Evolutionary conservation across 305 asterid species (phyloP).

Genomic region (Caryopteris hybrid): DNA sequence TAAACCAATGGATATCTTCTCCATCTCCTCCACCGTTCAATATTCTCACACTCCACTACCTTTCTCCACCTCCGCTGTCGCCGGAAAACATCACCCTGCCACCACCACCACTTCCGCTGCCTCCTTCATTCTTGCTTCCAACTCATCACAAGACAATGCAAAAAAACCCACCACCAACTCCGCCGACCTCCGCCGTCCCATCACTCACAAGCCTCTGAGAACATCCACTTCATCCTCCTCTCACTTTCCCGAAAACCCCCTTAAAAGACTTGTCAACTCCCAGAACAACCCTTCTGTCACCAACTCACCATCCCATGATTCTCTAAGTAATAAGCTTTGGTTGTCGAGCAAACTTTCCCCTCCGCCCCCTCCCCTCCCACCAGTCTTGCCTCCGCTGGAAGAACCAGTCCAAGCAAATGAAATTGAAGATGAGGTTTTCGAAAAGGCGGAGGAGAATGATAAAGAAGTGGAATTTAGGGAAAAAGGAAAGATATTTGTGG

Average conservation of each 20-base stretch:
- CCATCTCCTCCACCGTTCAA: conserved; percentile 49
- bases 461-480: conserved; percentile 52
- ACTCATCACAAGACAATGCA: conserved; percentile 29
- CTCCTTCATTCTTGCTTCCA: conserved; percentile 21
- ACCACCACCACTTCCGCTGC: conserved; percentile 24
- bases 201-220: conserved; percentile 39
- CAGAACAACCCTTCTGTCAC: conserved; percentile 14
- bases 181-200: conserved; percentile 64
- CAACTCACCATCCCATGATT: conserved; percentile 27
- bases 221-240: conserved; percentile 27
- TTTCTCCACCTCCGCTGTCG: conserved; percentile 35
- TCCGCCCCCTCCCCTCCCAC: conserved; percentile 45
- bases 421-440: conserved; percentile 19
- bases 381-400: conserved; percentile 12
- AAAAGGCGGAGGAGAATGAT: conserved; percentile 30
- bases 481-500: conserved; percentile 81
- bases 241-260: conserved; percentile 47
- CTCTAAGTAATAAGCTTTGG: conserved; percentile 63
- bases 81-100: conserved; percentile 41
- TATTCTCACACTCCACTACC: conserved; percentile 34
- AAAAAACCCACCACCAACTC: conserved; percentile 29
- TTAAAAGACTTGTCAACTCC: conserved; percentile 34
- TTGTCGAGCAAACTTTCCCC: conserved; percentile 70
- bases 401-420: conserved; percentile 10
- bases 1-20: conserved; percentile 43